These are phyloP conservation scores for Chimonanthus praecox DNA, from an alignment of 164 flowering plant species.

Conservation along the genomic window DNA sequence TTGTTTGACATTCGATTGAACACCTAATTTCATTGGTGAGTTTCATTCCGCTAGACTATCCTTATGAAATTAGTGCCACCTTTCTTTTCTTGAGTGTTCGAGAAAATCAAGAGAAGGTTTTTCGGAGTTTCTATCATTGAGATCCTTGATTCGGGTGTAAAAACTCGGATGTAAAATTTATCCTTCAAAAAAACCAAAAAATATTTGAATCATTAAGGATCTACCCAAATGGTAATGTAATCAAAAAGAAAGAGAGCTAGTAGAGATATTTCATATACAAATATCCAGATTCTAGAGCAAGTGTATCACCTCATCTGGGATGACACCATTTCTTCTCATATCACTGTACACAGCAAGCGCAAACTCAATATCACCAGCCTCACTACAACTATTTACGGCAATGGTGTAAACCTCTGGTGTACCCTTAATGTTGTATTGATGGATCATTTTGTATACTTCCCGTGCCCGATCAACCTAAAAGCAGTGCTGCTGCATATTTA, in stretches of 20 bases:
- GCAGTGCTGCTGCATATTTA: not conserved
- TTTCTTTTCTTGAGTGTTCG: too few relatives aligned
- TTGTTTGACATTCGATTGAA: too few relatives aligned
- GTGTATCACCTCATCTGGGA: conserved; percentile 84
- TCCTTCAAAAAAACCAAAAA: too few relatives aligned
- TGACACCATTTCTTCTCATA: conserved; percentile 64
- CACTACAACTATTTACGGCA: conserved; percentile 82
- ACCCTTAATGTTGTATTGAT: conserved; percentile 71
- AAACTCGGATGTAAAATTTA: too few relatives aligned
- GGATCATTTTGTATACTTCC: conserved; percentile 83
- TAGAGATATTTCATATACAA: not conserved
- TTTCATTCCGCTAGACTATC: too few relatives aligned
- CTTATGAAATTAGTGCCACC: too few relatives aligned
- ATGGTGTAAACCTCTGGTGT: conserved; percentile 96
- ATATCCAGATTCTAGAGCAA: not conserved
- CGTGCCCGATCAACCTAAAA: conserved; percentile 71
- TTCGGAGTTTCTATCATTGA: too few relatives aligned
- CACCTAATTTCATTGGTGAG: too few relatives aligned
- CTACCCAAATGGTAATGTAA: not conserved
- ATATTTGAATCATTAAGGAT: not conserved
- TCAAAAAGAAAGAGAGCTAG: not conserved
- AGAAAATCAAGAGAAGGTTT: too few relatives aligned
- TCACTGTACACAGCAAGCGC: conserved; percentile 64
- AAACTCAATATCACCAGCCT: conserved; percentile 81
- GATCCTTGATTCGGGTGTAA: too few relatives aligned